A percentile compares a stretch with the other conserved stretches of the same genome.
Evolutionary conservation across 768 basidiomycete genomes (phyloP).

Genomic region (Gyrodon lividus): DNA sequence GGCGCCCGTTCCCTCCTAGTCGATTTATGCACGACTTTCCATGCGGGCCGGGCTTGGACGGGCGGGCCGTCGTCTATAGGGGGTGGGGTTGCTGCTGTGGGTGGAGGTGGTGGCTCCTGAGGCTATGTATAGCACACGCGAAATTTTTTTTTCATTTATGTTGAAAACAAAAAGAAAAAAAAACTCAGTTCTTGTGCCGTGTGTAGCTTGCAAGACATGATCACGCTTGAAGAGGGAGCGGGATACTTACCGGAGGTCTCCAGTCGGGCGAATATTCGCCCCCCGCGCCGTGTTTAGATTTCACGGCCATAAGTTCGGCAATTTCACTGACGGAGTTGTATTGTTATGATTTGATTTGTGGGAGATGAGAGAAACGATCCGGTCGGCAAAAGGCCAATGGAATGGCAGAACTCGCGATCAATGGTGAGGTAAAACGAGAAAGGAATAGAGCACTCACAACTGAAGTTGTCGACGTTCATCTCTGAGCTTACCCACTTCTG

Average conservation of each 20-base stretch:
- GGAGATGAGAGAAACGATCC: background rate
- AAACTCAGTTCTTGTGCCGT: background rate
- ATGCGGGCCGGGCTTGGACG: constrained; percentile 60
- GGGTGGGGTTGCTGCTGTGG: constrained; percentile 43
- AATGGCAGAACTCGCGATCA: background rate
- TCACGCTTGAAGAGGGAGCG: background rate
- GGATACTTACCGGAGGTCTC: constrained; percentile 52
- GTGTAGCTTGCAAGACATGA: background rate
- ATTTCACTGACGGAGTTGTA: too few relatives aligned
- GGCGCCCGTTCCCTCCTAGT: constrained; percentile 50
- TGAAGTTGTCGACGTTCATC: constrained; percentile 58
- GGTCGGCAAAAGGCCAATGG: background rate
- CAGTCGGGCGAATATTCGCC: constrained; percentile 79
- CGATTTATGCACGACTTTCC: constrained; percentile 71
- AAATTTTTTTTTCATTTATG: background rate
- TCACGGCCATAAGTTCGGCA: constrained; percentile 78
- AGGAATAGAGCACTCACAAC: constrained; percentile 39
- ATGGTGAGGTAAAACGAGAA: background rate
- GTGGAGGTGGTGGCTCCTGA: constrained; percentile 39
- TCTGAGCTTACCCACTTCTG: constrained; percentile 59
- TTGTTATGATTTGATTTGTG: too few relatives aligned
- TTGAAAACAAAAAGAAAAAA: too few relatives aligned
- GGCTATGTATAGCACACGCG: constrained; percentile 18
- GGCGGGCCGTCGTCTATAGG: constrained; percentile 46
- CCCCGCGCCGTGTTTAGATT: constrained; percentile 78